These are phyloP conservation scores for Penicillium olsonii DNA, from an alignment of 2,329 filamentous ascomycete genomes.

Conservation along the genomic window DNA sequence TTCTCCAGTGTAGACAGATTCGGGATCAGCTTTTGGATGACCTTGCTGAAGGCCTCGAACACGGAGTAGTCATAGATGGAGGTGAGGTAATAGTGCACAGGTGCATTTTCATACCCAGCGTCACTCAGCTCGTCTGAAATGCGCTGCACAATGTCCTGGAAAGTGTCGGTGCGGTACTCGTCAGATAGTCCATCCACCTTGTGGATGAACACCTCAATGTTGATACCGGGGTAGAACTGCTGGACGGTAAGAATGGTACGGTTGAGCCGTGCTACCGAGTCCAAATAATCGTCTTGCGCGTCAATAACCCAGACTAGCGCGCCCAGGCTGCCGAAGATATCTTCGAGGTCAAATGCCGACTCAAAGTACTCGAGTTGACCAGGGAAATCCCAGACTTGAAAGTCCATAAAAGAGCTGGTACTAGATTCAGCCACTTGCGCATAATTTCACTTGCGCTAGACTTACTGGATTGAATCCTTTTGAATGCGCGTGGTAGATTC, in stretches of 20 bases:
- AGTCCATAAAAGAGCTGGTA: conserved; percentile 93
- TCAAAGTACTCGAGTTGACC: conserved; percentile 93
- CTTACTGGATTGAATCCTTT: conserved; percentile 92
- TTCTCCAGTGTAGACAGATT: conserved; percentile 90
- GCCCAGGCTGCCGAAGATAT: conserved; percentile 91
- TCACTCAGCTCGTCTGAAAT: conserved; percentile 96
- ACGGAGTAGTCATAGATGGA: conserved; percentile 99
- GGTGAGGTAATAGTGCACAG: conserved; percentile 92
- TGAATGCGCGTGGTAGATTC: conserved; percentile 94
- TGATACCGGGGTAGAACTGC: conserved; percentile 85
- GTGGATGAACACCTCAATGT: conserved; percentile 98
- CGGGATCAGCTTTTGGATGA: conserved; percentile 96
- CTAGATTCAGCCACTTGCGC: background rate
- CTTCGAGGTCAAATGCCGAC: conserved; percentile 84
- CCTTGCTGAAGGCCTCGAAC: conserved; percentile 97
- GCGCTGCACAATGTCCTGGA: conserved; percentile 92
- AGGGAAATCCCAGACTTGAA: conserved; percentile 97
- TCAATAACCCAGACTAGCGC: conserved; percentile 98
- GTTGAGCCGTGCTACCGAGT: conserved; percentile 84
- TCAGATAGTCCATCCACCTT: conserved; percentile 98
- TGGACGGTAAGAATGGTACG: conserved; percentile 86
- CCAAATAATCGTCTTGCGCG: conserved; percentile 95
- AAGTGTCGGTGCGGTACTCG: conserved; percentile 93
- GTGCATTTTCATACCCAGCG: conserved; percentile 87
- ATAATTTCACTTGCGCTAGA: conserved; percentile 14